Base-by-base conservation (phyloP, 2,329 filamentous ascomycete genomes). In the Pseudogymnoascus sp. region DNA sequence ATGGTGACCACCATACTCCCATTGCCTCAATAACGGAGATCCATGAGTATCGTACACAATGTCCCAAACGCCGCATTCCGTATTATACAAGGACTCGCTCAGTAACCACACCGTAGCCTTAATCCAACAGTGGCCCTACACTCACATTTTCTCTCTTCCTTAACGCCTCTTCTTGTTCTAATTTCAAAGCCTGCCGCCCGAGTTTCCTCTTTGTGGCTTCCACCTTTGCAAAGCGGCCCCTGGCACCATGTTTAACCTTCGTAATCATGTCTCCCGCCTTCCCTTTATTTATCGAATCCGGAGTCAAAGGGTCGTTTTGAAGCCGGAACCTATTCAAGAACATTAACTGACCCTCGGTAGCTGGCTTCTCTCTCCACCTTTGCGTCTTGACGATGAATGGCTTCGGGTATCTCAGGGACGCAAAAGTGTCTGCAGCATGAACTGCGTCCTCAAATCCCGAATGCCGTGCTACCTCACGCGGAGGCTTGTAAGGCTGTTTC, bases 201-300 rank as follows among this genome's bases (percentile, higher is more conserved):
- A 71, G 75, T 59, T 79, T 80, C 44, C 78, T 81, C 71, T 81
- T 84, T 60, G 79, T 76, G 0, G 75, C 77, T 68, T 81, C 78
- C 62, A 83, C 74, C 35, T 69, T 78, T 26, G 78, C 76, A 71
- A 82, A 91, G 76, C 76, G 84, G 64, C 75, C 89, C 73, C 78
- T 83, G 0, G 89, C 90, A 0, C 93, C 93, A 71, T 94, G 89
- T 72, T 88, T 93, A 64, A 96, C 71, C 74, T 96, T 95, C 6
- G 90, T 95, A 66, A 97, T 96, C 88, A 96, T 92, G 71, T 97
- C 92, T 4, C 82, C 82, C 4, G 92, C 92, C 71, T 84, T 85
- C 6, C 93, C 93, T 70, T 92, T 94, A 11, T 83, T 92, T 62
- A 96, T 68, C 29, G 85, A 80, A 0, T 76, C 74, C 0, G 74